phyloP scores from a whole-genome alignment of 176 grass and related monocot species.

The Cenchrus purpureus region DNA sequence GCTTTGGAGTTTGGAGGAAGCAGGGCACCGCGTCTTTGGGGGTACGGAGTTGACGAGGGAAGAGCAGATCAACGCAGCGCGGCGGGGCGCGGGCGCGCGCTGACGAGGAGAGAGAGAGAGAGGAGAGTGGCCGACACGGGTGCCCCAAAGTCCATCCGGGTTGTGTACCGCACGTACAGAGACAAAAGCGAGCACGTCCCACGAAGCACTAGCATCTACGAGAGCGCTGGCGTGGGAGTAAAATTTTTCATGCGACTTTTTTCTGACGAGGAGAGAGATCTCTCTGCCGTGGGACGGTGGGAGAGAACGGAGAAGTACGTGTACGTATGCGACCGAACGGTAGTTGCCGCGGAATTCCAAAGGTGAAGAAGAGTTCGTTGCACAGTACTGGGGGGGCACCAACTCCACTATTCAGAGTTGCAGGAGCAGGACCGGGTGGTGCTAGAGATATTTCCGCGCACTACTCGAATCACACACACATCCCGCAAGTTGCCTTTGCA shows the following conservation, averaged over 20 bases:
- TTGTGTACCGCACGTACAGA: slow-evolving; percentile 23
- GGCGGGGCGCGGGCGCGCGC: not conserved
- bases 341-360: too few species aligned
- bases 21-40: slow-evolving; percentile 5
- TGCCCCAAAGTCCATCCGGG: slow-evolving; percentile 29
- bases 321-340: too few species aligned
- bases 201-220: not conserved
- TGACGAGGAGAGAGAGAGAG: not conserved
- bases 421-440: too few species aligned
- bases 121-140: slow-evolving; percentile 38
- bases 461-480: not conserved
- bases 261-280: too few species aligned
- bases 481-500: not conserved
- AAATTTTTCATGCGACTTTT: too few species aligned
- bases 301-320: too few species aligned
- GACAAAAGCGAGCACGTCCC: slow-evolving; percentile 11
- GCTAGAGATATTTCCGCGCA: slow-evolving; percentile 1
- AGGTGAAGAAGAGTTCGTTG: too few species aligned
- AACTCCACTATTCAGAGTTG: too few species aligned
- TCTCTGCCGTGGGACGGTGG: too few species aligned
- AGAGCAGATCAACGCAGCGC: not conserved
- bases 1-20: not conserved
- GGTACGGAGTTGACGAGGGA: slow-evolving; percentile 40
- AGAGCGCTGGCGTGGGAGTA: too few species aligned
- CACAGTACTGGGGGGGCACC: too few species aligned